Evolutionary conservation across 352 stramenopile genomes (phyloP).

Genomic region (Phytophthora sp.): DNA sequence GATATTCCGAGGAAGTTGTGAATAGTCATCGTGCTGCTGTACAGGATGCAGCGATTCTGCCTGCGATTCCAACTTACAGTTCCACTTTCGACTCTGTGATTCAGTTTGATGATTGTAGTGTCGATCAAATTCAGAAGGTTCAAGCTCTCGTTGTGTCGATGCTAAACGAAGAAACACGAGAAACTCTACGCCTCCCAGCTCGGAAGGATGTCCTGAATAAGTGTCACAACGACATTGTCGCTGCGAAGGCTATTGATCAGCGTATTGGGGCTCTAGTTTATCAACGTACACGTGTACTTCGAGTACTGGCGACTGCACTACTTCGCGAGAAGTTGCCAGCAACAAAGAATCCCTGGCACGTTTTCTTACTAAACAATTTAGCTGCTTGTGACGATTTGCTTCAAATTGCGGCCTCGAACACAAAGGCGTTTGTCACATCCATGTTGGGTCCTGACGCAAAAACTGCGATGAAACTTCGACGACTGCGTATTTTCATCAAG

Average conservation of each 20-base stretch:
- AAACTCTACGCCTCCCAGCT: constrained; percentile 9
- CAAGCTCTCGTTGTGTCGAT: constrained; percentile 20
- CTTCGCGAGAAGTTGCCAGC: constrained; percentile 20
- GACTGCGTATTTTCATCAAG: constrained; percentile 32
- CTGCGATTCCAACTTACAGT: constrained; percentile 5
- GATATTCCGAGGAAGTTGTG: constrained; percentile 34
- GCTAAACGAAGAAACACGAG: constrained; percentile 21
- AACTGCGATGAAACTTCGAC: constrained; percentile 41
- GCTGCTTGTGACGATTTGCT: constrained; percentile 33
- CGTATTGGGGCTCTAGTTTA: constrained; percentile 18
- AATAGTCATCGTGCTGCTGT: constrained; percentile 25
- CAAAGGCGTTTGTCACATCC: constrained; percentile 14
- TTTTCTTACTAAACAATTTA: constrained; percentile 25
- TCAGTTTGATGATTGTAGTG: constrained; percentile 11
- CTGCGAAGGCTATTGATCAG: constrained; percentile 14
- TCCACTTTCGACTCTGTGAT: constrained; percentile 24
- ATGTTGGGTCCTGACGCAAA: constrained; percentile 41
- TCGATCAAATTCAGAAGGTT: constrained; percentile 6
- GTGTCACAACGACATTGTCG: constrained; percentile 24
- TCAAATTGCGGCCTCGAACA: constrained; percentile 29
- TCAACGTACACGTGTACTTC: constrained; percentile 31
- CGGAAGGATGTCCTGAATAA: constrained; percentile 25
- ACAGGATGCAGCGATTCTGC: background rate
- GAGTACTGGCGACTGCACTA: constrained; percentile 31
- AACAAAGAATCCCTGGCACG: constrained; percentile 17